Evolutionary conservation across 2,329 filamentous ascomycete species (phyloP).

Genomic region (Fusarium sp.): DNA sequence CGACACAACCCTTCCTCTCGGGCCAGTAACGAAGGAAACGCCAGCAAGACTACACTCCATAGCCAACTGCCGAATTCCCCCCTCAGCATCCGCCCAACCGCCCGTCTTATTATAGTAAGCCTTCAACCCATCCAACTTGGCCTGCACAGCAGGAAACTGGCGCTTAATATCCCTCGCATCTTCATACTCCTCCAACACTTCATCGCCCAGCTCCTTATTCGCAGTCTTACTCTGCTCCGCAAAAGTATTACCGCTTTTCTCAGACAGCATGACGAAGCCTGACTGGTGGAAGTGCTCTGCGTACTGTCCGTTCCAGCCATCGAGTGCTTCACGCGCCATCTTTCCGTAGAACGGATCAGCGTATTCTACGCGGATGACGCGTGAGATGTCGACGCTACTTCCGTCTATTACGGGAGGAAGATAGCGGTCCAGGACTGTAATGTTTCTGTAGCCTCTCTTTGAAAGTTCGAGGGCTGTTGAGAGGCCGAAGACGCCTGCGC

Average conservation of each 20-base stretch:
- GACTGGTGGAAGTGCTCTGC: constrained; percentile 47
- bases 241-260: constrained; percentile 36
- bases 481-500: constrained; percentile 63
- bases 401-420: constrained; percentile 52
- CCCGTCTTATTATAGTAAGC: constrained; percentile 47
- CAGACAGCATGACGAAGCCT: constrained; percentile 49
- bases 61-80: constrained; percentile 44
- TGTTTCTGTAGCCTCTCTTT: constrained; percentile 56
- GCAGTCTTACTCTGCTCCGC: constrained; percentile 35
- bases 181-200: constrained; percentile 39
- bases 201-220: constrained; percentile 27
- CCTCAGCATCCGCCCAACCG: constrained; percentile 50
- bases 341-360: constrained; percentile 70
- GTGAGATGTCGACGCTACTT: constrained; percentile 56
- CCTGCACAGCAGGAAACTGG: constrained; percentile 37
- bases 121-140: constrained; percentile 38
- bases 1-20: constrained; percentile 44
- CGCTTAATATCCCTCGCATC: constrained; percentile 37
- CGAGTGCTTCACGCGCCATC: constrained; percentile 59
- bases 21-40: constrained; percentile 48
- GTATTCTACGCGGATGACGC: constrained; percentile 67
- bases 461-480: constrained; percentile 61
- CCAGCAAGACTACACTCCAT: constrained; percentile 45
- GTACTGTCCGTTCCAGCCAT: constrained; percentile 45
- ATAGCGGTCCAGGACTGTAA: constrained; percentile 60